phyloP scores from a whole-genome alignment of 2,329 filamentous ascomycete genomes.

The Pyricularia sp. region DNA sequence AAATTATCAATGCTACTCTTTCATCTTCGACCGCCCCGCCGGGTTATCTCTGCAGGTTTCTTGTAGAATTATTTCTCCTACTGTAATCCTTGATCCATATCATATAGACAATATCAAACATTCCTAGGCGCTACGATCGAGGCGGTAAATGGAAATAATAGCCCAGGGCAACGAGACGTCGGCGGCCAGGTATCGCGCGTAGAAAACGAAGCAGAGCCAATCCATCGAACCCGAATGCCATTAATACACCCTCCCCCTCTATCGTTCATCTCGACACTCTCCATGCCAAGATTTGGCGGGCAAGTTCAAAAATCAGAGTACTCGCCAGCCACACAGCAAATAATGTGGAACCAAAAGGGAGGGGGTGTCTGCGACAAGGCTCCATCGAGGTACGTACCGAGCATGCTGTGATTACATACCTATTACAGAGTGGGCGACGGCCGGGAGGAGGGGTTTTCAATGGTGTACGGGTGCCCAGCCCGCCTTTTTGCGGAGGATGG shows the following conservation, averaged over 20 bases:
- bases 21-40: neutral
- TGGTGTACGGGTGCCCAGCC: neutral
- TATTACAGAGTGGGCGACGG: neutral
- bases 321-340: neutral
- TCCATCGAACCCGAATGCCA: neutral
- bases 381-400: neutral
- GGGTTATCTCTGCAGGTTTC: no score
- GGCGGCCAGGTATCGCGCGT: neutral
- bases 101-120: neutral
- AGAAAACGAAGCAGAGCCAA: neutral
- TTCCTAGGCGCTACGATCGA: neutral
- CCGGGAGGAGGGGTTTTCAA: neutral
- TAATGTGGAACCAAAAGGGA: neutral
- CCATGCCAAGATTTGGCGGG: neutral
- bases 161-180: neutral
- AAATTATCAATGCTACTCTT: neutral
- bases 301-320: neutral
- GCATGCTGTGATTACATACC: neutral
- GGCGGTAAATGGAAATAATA: neutral
- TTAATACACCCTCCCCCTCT: neutral
- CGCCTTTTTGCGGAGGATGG: neutral
- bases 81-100: neutral
- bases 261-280: neutral
- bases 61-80: no score
- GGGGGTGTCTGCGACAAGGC: neutral